A percentile compares a stretch with the other conserved stretches of the same genome.
Evolutionary conservation across 768 basidiomycete species (phyloP).

Genomic region (Galerina marginata): DNA sequence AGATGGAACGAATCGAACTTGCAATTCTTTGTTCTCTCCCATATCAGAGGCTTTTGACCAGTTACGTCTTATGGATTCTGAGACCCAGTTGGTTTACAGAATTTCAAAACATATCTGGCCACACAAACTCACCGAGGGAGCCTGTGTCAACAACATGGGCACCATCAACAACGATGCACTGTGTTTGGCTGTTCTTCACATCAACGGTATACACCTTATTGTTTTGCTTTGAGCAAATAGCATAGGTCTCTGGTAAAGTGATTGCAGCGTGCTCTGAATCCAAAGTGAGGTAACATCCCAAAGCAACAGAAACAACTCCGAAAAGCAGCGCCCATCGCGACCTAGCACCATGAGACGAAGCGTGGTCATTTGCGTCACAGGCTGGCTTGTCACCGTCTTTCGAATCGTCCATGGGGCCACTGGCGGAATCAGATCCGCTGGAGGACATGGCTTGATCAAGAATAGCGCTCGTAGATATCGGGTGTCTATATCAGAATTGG

Average conservation of each 20-base stretch:
- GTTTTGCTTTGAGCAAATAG: conserved; percentile 62
- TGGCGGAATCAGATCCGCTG: not conserved
- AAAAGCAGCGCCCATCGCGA: conserved; percentile 4
- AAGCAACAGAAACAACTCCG: not conserved
- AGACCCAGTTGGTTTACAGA: conserved; percentile 38
- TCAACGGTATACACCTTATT: conserved; percentile 74
- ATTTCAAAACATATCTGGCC: not conserved
- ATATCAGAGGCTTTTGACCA: conserved; percentile 10
- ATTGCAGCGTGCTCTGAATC: not conserved
- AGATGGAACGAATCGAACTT: conserved; percentile 53
- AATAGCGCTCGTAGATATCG: not conserved
- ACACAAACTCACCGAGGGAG: conserved; percentile 51
- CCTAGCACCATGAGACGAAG: not conserved
- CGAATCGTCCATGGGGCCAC: not conserved
- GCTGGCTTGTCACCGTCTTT: not conserved
- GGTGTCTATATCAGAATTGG: not conserved
- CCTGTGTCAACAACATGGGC: conserved; percentile 59
- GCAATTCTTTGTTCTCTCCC: conserved; percentile 2
- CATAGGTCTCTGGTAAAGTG: conserved; percentile 42
- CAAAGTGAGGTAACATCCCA: conserved; percentile 7
- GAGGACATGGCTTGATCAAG: not conserved
- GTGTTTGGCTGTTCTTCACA: conserved; percentile 48
- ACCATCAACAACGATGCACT: conserved; percentile 68
- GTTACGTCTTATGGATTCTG: conserved; percentile 41
- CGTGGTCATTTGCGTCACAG: not conserved